Evolutionary conservation across 2,329 filamentous ascomycete species (phyloP).

Genomic region (Penicillium sclerotigenum): DNA sequence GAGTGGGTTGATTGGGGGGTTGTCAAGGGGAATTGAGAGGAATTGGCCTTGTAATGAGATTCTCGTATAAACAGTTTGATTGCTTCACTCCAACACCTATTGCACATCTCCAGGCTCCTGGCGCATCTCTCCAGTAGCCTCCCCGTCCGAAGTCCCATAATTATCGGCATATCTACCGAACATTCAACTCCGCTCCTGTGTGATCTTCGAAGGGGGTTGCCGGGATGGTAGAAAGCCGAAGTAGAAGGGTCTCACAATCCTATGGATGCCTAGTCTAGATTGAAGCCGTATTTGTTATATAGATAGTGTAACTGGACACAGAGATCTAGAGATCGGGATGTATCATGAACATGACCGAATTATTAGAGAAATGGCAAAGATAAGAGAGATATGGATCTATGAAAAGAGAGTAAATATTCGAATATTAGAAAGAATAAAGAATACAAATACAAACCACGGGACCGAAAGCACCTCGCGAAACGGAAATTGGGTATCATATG

Average conservation of each 20-base stretch:
- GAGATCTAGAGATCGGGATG: too few species aligned
- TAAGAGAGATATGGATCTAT: neutral
- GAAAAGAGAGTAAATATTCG: neutral
- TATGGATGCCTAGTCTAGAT: too few species aligned
- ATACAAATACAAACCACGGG: neutral
- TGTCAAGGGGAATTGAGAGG: constrained; percentile 4
- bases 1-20: constrained; percentile 48
- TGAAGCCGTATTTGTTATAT: too few species aligned
- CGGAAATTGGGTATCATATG: neutral
- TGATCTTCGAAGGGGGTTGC: too few species aligned
- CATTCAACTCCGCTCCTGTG: neutral
- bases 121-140: constrained; percentile 2
- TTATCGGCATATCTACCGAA: constrained; percentile 23
- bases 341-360: neutral
- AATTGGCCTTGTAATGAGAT: neutral
- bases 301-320: too few species aligned
- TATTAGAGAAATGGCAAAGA: neutral
- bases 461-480: neutral
- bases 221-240: too few species aligned
- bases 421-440: neutral
- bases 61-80: neutral
- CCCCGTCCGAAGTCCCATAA: constrained; percentile 11
- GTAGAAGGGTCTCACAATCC: too few species aligned
- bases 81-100: too few species aligned
- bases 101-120: neutral